Evolutionary conservation across 768 basidiomycete genomes (phyloP).

Genomic region (Tricholoma bakamatsutake): DNA sequence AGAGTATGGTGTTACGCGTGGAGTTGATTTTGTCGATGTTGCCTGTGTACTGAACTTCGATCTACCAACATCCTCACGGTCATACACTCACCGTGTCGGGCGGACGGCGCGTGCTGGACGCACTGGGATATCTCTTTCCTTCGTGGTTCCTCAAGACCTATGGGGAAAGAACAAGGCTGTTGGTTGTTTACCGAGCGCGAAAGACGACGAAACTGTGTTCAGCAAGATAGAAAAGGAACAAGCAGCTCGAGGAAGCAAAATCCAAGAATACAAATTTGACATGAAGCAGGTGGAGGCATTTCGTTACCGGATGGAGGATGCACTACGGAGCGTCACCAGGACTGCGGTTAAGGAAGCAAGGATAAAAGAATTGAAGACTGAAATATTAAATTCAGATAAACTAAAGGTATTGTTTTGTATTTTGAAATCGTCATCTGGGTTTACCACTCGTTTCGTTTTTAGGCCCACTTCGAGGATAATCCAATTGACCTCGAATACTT

Average conservation of each 20-base stretch:
- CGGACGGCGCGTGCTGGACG: constrained; percentile 95
- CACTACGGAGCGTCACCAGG: constrained; percentile 80
- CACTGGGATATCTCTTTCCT: constrained; percentile 87
- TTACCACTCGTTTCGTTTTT: constrained; percentile 2
- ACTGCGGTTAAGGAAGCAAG: constrained; percentile 85
- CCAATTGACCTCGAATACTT: constrained; percentile 89
- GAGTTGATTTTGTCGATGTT: constrained; percentile 95
- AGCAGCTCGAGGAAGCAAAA: constrained; percentile 46
- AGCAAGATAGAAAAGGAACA: constrained; percentile 74
- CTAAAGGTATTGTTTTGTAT: constrained; percentile 59
- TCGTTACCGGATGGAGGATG: constrained; percentile 97
- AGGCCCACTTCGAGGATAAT: constrained; percentile 99
- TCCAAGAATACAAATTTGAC: constrained; percentile 92
- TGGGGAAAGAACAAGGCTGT: constrained; percentile 76
- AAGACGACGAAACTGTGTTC: constrained; percentile 74
- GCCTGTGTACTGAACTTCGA: constrained; percentile 98
- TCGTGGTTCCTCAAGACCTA: constrained; percentile 64
- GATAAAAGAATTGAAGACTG: constrained; percentile 88
- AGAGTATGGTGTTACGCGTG: constrained; percentile 92
- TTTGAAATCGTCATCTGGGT: neutral
- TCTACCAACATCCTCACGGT: constrained; percentile 78
- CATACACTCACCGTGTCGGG: constrained; percentile 95
- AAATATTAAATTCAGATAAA: constrained; percentile 93
- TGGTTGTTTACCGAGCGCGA: constrained; percentile 60
- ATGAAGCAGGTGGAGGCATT: constrained; percentile 97